Evolutionary conservation across 805 yeast species (phyloP).

Genomic region (Wickerhamomyces silvicola): DNA sequence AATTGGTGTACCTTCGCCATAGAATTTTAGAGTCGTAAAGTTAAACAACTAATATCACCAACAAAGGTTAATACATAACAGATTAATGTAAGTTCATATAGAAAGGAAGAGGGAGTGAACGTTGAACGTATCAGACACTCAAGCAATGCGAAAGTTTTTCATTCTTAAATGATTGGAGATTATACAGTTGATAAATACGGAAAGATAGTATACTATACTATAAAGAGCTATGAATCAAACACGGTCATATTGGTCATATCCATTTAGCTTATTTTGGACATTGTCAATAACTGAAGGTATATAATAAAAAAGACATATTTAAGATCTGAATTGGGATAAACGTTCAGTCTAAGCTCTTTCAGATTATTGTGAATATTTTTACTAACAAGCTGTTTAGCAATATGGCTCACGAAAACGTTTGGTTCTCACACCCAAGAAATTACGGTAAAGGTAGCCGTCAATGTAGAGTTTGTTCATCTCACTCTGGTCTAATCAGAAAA

Average conservation of each 20-base stretch:
- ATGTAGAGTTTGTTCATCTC: slow-evolving; percentile 99
- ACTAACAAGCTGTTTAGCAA: slow-evolving; percentile 38
- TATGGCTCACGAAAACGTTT: slow-evolving; percentile 99
- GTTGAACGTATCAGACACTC: background rate
- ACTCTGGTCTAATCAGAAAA: slow-evolving; percentile 99
- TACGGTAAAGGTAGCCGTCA: slow-evolving; percentile 99
- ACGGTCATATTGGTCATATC: background rate
- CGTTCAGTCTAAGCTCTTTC: no score
- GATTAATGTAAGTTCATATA: slow-evolving; percentile 18
- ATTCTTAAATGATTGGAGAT: no score
- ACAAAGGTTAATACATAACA: slow-evolving; percentile 14
- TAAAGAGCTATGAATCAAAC: no score
- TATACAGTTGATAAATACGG: no score
- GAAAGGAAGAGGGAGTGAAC: background rate
- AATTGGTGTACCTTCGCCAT: no score
- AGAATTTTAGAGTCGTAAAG: slow-evolving; percentile 4
- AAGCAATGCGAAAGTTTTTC: no score
- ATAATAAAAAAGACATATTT: no score
- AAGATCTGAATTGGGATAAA: no score
- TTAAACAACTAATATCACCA: slow-evolving; percentile 4
- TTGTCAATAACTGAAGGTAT: no score
- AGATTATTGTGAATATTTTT: background rate
- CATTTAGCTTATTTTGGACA: no score
- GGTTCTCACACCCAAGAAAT: slow-evolving; percentile 99
- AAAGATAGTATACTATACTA: no score